These are phyloP conservation scores for Herpetomonas samuelpessoai DNA, from an alignment of 208 protist genomes.

Conservation along the genomic window DNA sequence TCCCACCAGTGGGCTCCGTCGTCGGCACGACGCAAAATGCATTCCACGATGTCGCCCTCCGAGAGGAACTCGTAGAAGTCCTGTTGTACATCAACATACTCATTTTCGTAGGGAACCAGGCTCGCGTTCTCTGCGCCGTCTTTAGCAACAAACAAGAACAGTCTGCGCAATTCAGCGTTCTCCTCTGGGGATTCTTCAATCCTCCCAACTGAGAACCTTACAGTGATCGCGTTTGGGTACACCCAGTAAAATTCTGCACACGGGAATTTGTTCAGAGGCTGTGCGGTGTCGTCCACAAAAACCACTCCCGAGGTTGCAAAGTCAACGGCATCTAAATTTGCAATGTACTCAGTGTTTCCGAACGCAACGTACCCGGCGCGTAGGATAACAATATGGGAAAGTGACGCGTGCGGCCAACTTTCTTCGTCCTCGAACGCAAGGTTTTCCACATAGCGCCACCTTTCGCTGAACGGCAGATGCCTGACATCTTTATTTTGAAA, in stretches of 20 bases:
- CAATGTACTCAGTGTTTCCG: conserved; percentile 22
- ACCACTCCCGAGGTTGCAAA: conserved; percentile 55
- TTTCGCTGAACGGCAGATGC: conserved; percentile 47
- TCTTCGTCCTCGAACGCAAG: conserved; percentile 58
- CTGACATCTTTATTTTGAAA: conserved; percentile 61
- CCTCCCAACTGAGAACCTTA: too few relatives aligned
- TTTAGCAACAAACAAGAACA: conserved; percentile 29
- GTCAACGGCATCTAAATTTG: conserved; percentile 39
- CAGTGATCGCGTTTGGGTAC: too few relatives aligned
- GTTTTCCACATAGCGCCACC: conserved; percentile 54
- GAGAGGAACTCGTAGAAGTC: conserved; percentile 45
- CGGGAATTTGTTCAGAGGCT: too few relatives aligned
- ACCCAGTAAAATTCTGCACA: too few relatives aligned
- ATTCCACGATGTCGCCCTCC: conserved; percentile 51
- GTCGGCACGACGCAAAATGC: conserved; percentile 52
- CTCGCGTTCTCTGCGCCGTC: conserved; percentile 28
- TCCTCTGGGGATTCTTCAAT: conserved; percentile 22
- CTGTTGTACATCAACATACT: conserved; percentile 64
- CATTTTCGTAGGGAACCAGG: conserved; percentile 49
- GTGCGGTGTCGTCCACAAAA: conserved; percentile 41
- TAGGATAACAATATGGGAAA: conserved; percentile 51
- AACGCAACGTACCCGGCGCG: conserved; percentile 44
- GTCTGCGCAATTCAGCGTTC: conserved; percentile 38
- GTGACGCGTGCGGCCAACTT: conserved; percentile 62
- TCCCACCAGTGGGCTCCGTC: conserved; percentile 89